phyloP scores from a whole-genome alignment of 352 stramenopile genomes.

The Saprolegnia diclina region DNA sequence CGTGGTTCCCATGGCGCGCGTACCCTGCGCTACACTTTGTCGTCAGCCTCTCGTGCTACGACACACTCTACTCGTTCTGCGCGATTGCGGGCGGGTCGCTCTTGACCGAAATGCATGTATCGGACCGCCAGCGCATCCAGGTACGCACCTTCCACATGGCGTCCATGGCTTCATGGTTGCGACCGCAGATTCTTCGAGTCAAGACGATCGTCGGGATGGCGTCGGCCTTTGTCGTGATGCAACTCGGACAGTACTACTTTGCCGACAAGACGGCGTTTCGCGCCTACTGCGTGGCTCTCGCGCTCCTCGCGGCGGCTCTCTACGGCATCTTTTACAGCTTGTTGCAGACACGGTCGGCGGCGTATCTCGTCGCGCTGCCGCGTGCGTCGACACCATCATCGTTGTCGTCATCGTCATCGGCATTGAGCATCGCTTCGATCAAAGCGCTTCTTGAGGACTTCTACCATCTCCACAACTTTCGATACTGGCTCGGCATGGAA shows the following conservation, averaged over 20 bases:
- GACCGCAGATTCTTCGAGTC: slow-evolving; percentile 8
- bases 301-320: neutral
- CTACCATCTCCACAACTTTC: slow-evolving; percentile 19
- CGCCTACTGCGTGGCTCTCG: slow-evolving; percentile 8
- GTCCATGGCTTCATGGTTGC: neutral
- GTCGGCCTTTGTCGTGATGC: neutral
- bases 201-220: slow-evolving; percentile 17
- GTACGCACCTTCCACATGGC: slow-evolving; percentile 5
- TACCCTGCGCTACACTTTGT: slow-evolving; percentile 22
- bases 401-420: no score
- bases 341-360: neutral
- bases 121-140: slow-evolving; percentile 14
- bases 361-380: neutral
- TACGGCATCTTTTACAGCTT: slow-evolving; percentile 16
- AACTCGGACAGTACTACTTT: slow-evolving; percentile 8
- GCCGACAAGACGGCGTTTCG: slow-evolving; percentile 11
- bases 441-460: slow-evolving; percentile 13
- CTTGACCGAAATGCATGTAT: slow-evolving; percentile 23
- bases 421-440: neutral
- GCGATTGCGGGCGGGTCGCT: slow-evolving; percentile 19
- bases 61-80: slow-evolving; percentile 23
- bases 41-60: slow-evolving; percentile 18
- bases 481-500: slow-evolving; percentile 22
- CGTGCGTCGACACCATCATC: neutral
- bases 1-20: slow-evolving; percentile 20